Percentiles rank a stretch among this genome's conserved stretches.
Evolutionary conservation across 106 monocot species (phyloP).

Genomic region (Posidonia australis): DNA sequence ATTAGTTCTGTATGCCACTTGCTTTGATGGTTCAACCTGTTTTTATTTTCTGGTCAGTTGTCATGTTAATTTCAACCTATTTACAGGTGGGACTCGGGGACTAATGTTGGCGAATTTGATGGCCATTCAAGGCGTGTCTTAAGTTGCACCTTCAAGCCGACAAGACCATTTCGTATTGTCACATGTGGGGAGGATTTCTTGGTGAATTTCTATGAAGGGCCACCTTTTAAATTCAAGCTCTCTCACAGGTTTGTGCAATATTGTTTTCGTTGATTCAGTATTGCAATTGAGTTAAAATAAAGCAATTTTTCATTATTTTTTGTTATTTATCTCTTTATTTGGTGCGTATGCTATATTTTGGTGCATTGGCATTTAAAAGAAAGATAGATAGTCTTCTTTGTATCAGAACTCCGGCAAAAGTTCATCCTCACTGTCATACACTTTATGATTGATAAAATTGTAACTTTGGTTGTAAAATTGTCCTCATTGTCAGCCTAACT

Average conservation of each 20-base stretch:
- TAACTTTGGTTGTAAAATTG: too few species aligned
- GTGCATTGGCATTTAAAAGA: too few species aligned
- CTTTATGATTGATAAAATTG: too few species aligned
- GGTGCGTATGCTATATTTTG: too few species aligned
- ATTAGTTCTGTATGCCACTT: neutral
- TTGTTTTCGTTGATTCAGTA: neutral
- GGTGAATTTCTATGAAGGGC: constrained; percentile 80
- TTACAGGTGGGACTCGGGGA: constrained; percentile 73
- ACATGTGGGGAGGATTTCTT: constrained; percentile 82
- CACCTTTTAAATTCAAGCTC: constrained; percentile 71
- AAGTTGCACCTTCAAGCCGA: constrained; percentile 75
- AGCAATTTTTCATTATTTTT: too few species aligned
- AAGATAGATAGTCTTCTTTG: too few species aligned
- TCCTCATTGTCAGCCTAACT: too few species aligned
- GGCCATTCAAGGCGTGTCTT: constrained; percentile 69
- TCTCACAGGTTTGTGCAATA: constrained; percentile 41
- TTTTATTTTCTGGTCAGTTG: neutral
- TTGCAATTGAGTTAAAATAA: too few species aligned
- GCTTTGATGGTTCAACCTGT: too few species aligned
- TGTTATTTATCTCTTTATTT: too few species aligned
- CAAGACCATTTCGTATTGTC: constrained; percentile 68
- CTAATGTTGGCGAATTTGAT: constrained; percentile 77
- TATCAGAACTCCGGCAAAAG: too few species aligned
- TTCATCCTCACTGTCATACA: too few species aligned
- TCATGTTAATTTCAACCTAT: neutral